These are phyloP conservation scores for Salvia rosmarinus DNA, from an alignment of 257 asterid genomes.

Conservation along the genomic window DNA sequence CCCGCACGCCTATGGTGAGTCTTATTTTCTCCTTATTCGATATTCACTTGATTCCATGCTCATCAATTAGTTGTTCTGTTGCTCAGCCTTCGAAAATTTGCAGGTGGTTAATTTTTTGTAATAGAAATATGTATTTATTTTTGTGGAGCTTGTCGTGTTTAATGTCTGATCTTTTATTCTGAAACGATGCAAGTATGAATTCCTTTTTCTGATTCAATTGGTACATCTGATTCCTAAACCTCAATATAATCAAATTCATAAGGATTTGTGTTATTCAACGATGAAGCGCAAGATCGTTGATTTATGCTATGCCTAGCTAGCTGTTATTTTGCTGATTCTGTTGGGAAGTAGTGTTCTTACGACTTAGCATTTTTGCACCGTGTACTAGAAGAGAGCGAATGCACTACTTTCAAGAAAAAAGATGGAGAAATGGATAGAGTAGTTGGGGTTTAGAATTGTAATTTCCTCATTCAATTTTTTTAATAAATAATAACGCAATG, in stretches of 20 bases:
- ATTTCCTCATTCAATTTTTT: neutral
- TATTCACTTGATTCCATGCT: constrained; percentile 8
- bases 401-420: neutral
- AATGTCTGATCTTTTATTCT: neutral
- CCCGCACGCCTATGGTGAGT: constrained; percentile 46
- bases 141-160: neutral
- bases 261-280: neutral
- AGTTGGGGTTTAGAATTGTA: neutral
- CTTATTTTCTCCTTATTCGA: constrained; percentile 1
- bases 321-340: neutral
- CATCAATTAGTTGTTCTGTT: neutral
- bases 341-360: constrained; percentile 9
- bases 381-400: neutral
- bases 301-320: neutral
- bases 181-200: neutral
- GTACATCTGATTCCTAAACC: neutral
- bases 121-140: neutral
- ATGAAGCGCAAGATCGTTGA: constrained; percentile 1
- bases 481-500: neutral
- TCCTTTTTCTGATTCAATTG: neutral
- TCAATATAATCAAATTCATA: neutral
- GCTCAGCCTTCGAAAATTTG: neutral
- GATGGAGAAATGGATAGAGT: neutral
- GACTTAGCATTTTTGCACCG: neutral
- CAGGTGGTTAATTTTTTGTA: neutral